Percentiles rank a stretch among this genome's conserved stretches.
These are phyloP conservation scores for Drechslera avenae DNA, from an alignment of 2,329 filamentous ascomycete species.

Conservation along the genomic window DNA sequence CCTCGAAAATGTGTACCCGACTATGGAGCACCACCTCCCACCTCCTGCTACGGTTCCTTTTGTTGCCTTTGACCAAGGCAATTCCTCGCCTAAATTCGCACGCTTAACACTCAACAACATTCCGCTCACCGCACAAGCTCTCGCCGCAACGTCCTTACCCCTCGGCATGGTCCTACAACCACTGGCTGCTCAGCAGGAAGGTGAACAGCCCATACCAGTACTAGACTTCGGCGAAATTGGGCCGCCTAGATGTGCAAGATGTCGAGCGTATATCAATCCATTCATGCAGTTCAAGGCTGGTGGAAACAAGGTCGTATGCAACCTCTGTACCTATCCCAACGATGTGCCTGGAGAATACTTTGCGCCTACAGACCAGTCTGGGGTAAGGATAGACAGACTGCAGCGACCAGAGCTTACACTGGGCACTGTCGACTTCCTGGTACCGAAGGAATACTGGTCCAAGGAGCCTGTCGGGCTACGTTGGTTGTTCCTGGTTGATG, in stretches of 20 bases:
- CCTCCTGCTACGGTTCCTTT: slow-evolving; percentile 88
- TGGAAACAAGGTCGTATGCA: slow-evolving; percentile 96
- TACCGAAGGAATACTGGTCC: slow-evolving; percentile 98
- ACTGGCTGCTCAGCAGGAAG: slow-evolving; percentile 78
- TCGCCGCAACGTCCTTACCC: slow-evolving; percentile 80
- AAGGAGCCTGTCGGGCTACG: slow-evolving; percentile 87
- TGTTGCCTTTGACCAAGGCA: slow-evolving; percentile 94
- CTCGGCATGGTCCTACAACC: slow-evolving; percentile 89
- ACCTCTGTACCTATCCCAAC: slow-evolving; percentile 96
- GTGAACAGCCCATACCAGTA: slow-evolving; percentile 86
- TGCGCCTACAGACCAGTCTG: slow-evolving; percentile 84
- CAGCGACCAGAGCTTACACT: slow-evolving; percentile 87
- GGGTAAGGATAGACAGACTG: slow-evolving; percentile 83
- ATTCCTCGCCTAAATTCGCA: slow-evolving; percentile 91
- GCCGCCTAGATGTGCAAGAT: slow-evolving; percentile 88
- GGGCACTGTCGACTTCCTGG: slow-evolving; percentile 93
- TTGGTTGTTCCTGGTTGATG: slow-evolving; percentile 91
- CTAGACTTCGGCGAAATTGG: slow-evolving; percentile 92
- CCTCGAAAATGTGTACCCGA: slow-evolving; percentile 86
- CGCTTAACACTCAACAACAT: slow-evolving; percentile 93
- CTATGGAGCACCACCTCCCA: slow-evolving; percentile 90
- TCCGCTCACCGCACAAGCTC: slow-evolving; percentile 77
- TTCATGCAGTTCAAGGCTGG: slow-evolving; percentile 97
- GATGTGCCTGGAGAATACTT: slow-evolving; percentile 94
- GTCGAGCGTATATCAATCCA: slow-evolving; percentile 95